Evolutionary conservation across 2,329 filamentous ascomycete species (phyloP).

Genomic region (Cordyceps fumosorosea): DNA sequence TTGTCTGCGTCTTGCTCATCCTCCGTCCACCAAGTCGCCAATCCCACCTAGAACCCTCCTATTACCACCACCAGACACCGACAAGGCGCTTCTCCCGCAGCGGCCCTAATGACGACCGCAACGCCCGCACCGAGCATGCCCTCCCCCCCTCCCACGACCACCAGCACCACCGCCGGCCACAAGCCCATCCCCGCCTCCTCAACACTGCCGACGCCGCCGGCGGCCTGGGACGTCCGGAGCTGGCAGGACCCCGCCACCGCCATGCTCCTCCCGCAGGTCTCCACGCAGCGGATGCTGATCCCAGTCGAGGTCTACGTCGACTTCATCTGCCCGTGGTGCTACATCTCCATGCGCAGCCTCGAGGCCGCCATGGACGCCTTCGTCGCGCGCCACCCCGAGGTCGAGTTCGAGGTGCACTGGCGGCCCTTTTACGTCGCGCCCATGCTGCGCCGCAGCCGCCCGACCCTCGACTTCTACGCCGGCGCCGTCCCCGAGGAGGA

Average conservation of each 20-base stretch:
- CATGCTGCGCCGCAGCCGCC: slow-evolving; percentile 20
- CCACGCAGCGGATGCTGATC: slow-evolving; percentile 13
- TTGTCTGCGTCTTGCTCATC: background rate
- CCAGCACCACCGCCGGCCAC: background rate
- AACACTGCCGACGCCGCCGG: background rate
- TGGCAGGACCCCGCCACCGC: background rate
- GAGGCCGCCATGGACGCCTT: slow-evolving; percentile 38
- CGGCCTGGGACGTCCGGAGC: background rate
- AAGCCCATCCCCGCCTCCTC: background rate
- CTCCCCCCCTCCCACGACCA: background rate
- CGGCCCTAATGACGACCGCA: background rate
- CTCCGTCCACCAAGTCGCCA: background rate
- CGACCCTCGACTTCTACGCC: slow-evolving; percentile 29
- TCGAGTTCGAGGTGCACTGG: slow-evolving; percentile 40
- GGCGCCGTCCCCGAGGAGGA: slow-evolving; percentile 28
- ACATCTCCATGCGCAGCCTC: slow-evolving; percentile 41
- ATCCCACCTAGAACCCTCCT: background rate
- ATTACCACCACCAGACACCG: background rate
- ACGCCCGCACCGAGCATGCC: background rate
- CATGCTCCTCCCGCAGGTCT: background rate
- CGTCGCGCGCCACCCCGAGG: slow-evolving; percentile 32
- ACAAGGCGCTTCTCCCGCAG: background rate
- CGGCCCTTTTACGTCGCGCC: slow-evolving; percentile 42
- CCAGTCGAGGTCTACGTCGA: slow-evolving; percentile 42
- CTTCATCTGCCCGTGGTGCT: slow-evolving; percentile 47